Conservation (phyloP, 345 rosid species). For the Eucalyptus albens region DNA sequence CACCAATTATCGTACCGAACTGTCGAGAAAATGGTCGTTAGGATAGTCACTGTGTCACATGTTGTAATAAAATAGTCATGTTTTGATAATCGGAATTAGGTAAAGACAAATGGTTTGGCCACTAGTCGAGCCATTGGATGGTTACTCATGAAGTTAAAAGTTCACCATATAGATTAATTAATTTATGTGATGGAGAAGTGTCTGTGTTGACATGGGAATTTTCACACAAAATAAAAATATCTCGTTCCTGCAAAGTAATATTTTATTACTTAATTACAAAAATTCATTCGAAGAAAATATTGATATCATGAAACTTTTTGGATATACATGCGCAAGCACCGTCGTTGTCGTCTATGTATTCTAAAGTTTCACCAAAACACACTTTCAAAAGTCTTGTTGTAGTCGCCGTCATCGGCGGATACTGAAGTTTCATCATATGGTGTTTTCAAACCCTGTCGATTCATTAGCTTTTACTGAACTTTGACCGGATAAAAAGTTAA, state of each 20-base stretch:
- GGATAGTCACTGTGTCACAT: background rate
- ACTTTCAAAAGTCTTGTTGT: background rate
- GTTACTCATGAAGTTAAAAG: background rate
- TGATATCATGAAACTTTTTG: background rate
- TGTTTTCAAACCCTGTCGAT: background rate
- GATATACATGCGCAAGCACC: background rate
- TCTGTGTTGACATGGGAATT: background rate
- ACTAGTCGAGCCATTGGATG: background rate
- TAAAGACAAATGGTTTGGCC: background rate
- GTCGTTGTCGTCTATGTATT: rapidly evolving
- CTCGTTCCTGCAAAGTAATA: background rate
- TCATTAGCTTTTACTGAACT: background rate
- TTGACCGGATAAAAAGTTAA: background rate
- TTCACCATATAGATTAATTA: background rate
- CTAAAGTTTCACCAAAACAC: background rate
- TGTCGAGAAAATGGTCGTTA: background rate
- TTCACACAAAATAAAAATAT: background rate
- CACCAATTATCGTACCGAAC: background rate
- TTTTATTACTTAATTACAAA: background rate
- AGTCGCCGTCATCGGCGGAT: rapidly evolving
- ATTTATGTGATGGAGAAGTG: background rate
- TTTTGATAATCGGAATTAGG: background rate
- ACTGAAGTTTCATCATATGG: no score
- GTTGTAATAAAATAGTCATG: background rate
- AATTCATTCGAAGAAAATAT: background rate